phyloP scores from a whole-genome alignment of 495 filamentous ascomycete species.

The Penicillium goetzii region DNA sequence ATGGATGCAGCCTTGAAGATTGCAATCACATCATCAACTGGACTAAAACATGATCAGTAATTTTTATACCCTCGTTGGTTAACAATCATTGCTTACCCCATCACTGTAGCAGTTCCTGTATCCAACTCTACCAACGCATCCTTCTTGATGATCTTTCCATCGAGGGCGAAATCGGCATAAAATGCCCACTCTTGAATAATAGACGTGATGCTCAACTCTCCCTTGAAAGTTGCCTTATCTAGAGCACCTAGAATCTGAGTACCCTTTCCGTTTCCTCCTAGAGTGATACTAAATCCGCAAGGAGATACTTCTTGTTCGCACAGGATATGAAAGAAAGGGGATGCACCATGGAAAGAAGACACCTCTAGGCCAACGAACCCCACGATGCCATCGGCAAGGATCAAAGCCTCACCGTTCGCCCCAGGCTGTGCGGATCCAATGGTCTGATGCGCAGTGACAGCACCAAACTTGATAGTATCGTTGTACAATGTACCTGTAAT shows the following conservation, averaged over 20 bases:
- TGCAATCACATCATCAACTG: not conserved
- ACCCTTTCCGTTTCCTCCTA: not conserved
- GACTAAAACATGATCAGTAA: not conserved
- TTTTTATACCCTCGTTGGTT: not conserved
- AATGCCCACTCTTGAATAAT: not conserved
- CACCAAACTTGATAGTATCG: conserved; percentile 21
- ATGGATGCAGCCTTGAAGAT: not conserved
- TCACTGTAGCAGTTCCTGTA: not conserved
- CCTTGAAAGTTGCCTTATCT: not conserved
- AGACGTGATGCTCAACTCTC: not conserved
- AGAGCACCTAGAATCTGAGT: not conserved
- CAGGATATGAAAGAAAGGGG: not conserved
- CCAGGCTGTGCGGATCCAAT: conserved; percentile 11
- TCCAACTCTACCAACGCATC: not conserved
- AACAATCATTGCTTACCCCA: not conserved
- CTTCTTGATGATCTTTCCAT: not conserved
- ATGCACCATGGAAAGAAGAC: not conserved
- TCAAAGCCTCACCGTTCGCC: conserved; percentile 1
- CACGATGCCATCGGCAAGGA: conserved; percentile 25
- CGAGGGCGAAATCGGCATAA: not conserved
- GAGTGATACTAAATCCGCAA: not conserved
- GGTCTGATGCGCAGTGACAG: conserved; percentile 10
- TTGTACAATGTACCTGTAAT: conserved; percentile 17
- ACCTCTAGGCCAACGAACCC: conserved; percentile 19
- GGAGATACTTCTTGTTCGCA: not conserved